These are phyloP conservation scores for Euphorbia schlechtendalii DNA, from an alignment of 441 rosid species.

Conservation along the genomic window DNA sequence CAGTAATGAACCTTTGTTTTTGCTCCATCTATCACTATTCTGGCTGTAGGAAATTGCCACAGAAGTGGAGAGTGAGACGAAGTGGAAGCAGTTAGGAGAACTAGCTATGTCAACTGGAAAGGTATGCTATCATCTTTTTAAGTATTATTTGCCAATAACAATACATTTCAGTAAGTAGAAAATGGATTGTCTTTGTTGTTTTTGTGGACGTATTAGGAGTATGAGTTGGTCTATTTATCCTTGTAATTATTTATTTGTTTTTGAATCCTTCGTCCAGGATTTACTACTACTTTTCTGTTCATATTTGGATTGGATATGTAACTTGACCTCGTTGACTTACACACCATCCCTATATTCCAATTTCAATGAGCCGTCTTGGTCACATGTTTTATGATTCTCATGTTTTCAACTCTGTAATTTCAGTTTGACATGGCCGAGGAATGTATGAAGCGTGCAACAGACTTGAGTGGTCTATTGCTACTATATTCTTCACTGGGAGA, in stretches of 20 bases:
- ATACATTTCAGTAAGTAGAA: too few relatives aligned
- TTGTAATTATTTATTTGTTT: too few relatives aligned
- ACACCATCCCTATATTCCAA: not conserved
- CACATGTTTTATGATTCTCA: too few relatives aligned
- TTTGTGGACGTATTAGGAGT: too few relatives aligned
- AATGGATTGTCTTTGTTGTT: too few relatives aligned
- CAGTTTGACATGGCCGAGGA: constrained; percentile 97
- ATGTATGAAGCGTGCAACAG: constrained; percentile 85
- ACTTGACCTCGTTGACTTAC: not conserved
- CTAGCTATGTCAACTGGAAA: constrained; percentile 95
- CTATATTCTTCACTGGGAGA: constrained; percentile 94
- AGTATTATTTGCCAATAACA: too few relatives aligned
- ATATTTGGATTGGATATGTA: not conserved
- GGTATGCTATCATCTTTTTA: constrained; percentile 36
- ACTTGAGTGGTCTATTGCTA: constrained; percentile 84
- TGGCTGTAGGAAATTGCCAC: constrained; percentile 69
- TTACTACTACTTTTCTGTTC: too few relatives aligned
- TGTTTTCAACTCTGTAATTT: constrained; percentile 15
- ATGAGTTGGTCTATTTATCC: too few relatives aligned
- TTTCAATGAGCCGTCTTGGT: too few relatives aligned
- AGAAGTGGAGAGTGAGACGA: constrained; percentile 80
- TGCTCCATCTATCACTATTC: constrained; percentile 8
- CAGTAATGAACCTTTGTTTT: constrained; percentile 7
- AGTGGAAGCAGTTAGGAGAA: constrained; percentile 99
- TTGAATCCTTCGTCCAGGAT: too few relatives aligned